Percentiles rank a stretch among this genome's conserved stretches.
phyloP scores from a whole-genome alignment of 1,284 basidiomycete species.

The Fomitopsis betulina region DNA sequence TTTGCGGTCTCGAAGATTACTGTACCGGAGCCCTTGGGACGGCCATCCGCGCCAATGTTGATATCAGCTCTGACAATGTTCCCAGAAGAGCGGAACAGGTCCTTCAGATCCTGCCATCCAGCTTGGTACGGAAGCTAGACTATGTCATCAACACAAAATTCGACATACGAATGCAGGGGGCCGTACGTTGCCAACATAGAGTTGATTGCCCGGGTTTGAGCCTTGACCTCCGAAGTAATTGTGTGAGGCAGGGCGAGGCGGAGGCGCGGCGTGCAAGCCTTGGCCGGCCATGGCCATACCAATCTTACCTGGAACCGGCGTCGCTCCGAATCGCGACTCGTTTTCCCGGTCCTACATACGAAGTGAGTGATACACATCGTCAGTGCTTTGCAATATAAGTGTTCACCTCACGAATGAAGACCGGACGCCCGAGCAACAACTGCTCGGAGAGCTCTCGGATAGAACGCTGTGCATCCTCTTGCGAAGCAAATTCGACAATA shows the following conservation, averaged over 20 bases:
- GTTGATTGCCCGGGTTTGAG: constrained; percentile 77
- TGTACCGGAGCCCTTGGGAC: constrained; percentile 91
- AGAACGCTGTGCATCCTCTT: constrained; percentile 82
- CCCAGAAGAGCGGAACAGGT: constrained; percentile 92
- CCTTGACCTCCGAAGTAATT: constrained; percentile 56
- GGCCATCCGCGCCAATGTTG: constrained; percentile 87
- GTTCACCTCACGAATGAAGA: constrained; percentile 92
- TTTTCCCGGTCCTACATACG: constrained; percentile 85
- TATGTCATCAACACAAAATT: not conserved
- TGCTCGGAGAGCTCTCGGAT: constrained; percentile 88
- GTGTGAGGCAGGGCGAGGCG: constrained; percentile 70
- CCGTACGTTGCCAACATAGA: constrained; percentile 89
- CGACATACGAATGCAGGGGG: not conserved
- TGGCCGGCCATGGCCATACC: constrained; percentile 87
- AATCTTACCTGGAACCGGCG: constrained; percentile 90
- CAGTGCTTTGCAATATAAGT: constrained; percentile 9
- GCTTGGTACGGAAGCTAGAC: constrained; percentile 87
- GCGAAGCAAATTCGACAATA: constrained; percentile 87
- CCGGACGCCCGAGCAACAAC: constrained; percentile 83
- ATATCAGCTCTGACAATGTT: constrained; percentile 94
- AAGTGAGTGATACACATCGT: not conserved
- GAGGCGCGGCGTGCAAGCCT: constrained; percentile 68
- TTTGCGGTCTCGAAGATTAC: constrained; percentile 92
- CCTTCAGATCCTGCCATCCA: constrained; percentile 98
- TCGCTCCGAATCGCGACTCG: constrained; percentile 90